Percentiles rank a stretch among this genome's conserved stretches.
phyloP scores from a whole-genome alignment of 305 asterid genomes.

The Ilex paraguariensis region DNA sequence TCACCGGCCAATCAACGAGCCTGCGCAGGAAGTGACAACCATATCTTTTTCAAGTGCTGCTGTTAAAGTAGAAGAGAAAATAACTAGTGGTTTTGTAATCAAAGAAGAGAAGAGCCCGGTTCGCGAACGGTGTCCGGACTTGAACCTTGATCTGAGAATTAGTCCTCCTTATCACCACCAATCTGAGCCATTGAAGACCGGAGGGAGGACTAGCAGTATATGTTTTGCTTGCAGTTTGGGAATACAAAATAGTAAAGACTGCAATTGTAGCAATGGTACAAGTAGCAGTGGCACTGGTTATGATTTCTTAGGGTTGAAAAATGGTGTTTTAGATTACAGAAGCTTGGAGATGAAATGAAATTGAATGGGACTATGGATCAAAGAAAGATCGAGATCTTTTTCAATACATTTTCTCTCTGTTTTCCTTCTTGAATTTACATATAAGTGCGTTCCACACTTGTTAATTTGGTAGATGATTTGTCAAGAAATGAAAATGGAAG shows the following conservation, averaged over 20 bases:
- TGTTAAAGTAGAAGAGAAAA: slow-evolving; percentile 14
- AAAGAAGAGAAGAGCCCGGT: slow-evolving; percentile 25
- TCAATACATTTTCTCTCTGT: no score
- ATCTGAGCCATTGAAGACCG: slow-evolving; percentile 20
- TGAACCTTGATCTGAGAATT: slow-evolving; percentile 84
- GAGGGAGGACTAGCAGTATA: slow-evolving; percentile 29
- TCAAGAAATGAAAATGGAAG: no score
- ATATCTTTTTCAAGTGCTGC: slow-evolving; percentile 35
- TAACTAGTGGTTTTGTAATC: background rate
- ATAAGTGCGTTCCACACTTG: no score
- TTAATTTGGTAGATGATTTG: no score
- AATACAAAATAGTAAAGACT: slow-evolving; percentile 52
- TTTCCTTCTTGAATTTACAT: no score
- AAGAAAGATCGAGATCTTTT: no score
- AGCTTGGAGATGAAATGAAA: slow-evolving; percentile 67
- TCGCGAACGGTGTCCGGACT: slow-evolving; percentile 55
- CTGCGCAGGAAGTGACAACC: slow-evolving; percentile 28
- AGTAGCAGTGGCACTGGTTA: slow-evolving; percentile 23
- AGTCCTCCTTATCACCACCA: slow-evolving; percentile 60
- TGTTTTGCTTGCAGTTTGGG: slow-evolving; percentile 77
- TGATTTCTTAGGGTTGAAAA: slow-evolving; percentile 53
- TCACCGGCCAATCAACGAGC: slow-evolving; percentile 51
- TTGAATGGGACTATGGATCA: no score
- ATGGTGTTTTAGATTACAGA: slow-evolving; percentile 68
- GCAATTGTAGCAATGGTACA: slow-evolving; percentile 33